Evolutionary conservation across 768 basidiomycete species (phyloP), one percentile per base, ranked within the genome.

Genomic region (Daedaleopsis nitida): DNA sequence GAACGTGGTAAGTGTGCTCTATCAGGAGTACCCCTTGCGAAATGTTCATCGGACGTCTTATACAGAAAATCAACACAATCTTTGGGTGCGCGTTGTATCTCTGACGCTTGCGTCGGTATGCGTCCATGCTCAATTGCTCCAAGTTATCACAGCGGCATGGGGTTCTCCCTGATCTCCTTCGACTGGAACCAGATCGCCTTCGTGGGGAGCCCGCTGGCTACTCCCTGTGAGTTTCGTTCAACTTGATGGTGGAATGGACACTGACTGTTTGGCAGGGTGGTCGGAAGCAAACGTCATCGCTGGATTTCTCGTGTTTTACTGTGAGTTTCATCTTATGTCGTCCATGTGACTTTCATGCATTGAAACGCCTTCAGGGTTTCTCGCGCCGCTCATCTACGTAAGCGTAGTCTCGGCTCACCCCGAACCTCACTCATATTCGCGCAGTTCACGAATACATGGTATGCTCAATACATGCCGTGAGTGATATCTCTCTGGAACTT

Each of bases 171-270:
- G 52, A 71, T 90, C 65, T 88, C 88, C 16, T 89, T 91, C 67
- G 90, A 91, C 64, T 92, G 90, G 90, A 78, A 86, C 52, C 84
- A 88, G 69, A 89, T 91, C 55, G 85, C 87, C 5, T 90, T 83
- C 58, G 84, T 84, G 58, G 86, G 86, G 13, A 84, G 84, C 62
- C 86, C 86, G 82, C 82, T 69, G 67, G 82, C 77, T 16, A 53
- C 62, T 12, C 62, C 55, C 13, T 58, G 57, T 59, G 27, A 4
- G 62, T 34, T 23, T 11, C 6, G 19, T 35, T 61, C 35, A 8
- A 6, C 19, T 13, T 75, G 5, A 42, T 8, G 21, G 11, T 10
- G 9, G 13, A 23, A 16, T 21, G 6, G 34, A n/a, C 21, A 8
- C 48, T 39, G 24, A 47, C 44, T 19, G 23, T 10, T 16, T 19